Base-by-base conservation (phyloP, 768 basidiomycete species). In the Kwoniella heveanensis region DNA sequence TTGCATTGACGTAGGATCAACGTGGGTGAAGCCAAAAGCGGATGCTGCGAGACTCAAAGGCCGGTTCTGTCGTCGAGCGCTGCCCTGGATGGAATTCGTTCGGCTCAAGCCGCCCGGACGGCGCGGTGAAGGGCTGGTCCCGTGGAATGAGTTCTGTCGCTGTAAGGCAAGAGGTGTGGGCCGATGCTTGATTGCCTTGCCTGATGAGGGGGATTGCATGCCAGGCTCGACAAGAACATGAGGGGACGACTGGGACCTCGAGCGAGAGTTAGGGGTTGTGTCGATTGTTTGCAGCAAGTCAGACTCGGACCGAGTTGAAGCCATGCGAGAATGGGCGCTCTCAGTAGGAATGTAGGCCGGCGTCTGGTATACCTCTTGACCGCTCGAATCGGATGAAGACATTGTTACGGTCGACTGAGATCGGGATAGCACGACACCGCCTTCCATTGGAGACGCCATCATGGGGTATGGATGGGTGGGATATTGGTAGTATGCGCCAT, bases 21-120 rank as follows among this genome's bases (percentile, higher is more conserved):
- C 53, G 13, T 74, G 72, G 2, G 78, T 77, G 60, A 79, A 71
- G 21, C 78, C 78, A 39, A 79, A 79, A 2, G 78, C 78, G 17
- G 78, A 77, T 39, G 78, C 78, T 1, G 76, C 78, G 8, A 79
- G 65, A 54, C 72, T 74, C 12, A 65, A 32, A 7, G 76, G 74
- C 24, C 72, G 63, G 22, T 51, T 57, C 4, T 57, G 49, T 10
- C 78, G 70, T 5, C 69, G 63, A 22, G 65, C 24, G 9, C 59
- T 47, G 19, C 68, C 65, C 57, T 72, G 72, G 50, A 48, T 67
- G 3, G 74, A 74, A 56, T 79, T 77, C 24, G 76, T 65, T 21
- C 78, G 58, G 26, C 61, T 68, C n/a, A 76, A 57, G 9, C 62
- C 58, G 2, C 48, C 57, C 0, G 73, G 66, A 47, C 78, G 74